Evolutionary conservation across 1,139 yeast genomes (phyloP).

Genomic region (Hyphopichia khmerensis): DNA sequence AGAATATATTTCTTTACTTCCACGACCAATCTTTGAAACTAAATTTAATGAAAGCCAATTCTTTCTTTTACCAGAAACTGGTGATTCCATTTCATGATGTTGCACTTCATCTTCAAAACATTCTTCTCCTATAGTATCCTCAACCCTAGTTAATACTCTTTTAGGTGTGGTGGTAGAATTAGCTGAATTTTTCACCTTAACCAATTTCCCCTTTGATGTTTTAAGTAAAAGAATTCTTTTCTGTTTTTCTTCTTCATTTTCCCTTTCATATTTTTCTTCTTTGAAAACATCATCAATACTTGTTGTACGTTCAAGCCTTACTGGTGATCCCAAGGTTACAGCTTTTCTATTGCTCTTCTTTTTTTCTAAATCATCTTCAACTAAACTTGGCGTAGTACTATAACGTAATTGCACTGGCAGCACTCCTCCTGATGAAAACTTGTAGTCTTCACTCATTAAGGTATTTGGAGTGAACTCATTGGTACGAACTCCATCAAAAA

Average conservation of each 20-base stretch:
- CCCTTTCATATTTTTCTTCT: not conserved
- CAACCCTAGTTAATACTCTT: not conserved
- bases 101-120: not conserved
- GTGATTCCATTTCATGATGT: not conserved
- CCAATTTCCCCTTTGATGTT: not conserved
- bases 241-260: not conserved
- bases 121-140: not conserved
- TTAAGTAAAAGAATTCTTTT: not conserved
- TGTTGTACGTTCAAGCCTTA: not conserved
- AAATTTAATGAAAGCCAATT: conserved; percentile 1
- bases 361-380: not conserved
- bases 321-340: not conserved
- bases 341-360: not conserved
- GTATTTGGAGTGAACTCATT: not conserved
- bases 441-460: not conserved
- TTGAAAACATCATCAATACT: not conserved
- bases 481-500: not conserved
- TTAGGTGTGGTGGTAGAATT: no score
- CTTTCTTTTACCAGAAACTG: not conserved
- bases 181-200: not conserved
- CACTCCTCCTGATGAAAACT: not conserved
- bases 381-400: not conserved
- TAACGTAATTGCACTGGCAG: not conserved
- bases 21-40: conserved; percentile 1
- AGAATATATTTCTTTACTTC: not conserved